Conservation (phyloP, 106 monocot genomes). For the Vanilla planifolia region DNA sequence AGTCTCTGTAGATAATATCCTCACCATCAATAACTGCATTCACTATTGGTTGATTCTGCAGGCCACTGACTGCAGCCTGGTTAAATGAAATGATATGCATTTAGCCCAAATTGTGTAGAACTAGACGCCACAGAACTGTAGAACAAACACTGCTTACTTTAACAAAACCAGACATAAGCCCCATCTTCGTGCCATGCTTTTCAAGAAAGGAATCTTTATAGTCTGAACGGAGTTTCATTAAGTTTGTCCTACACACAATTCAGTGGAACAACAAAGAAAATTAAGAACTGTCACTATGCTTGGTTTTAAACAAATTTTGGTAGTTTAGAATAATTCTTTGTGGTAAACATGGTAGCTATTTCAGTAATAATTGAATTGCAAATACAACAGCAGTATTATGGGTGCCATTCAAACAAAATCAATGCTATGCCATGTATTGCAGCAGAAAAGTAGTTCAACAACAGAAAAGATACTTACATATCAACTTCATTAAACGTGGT, state of each 20-base stretch:
- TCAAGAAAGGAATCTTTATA: conserved; percentile 80
- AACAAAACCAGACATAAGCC: conserved; percentile 89
- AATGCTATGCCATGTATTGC: not conserved
- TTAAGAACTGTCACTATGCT: too few species aligned
- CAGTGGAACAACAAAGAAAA: not conserved
- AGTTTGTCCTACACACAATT: conserved; percentile 57
- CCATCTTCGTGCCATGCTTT: conserved; percentile 93
- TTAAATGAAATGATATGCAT: conserved; percentile 6
- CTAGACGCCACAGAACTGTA: not conserved
- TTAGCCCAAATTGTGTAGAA: not conserved
- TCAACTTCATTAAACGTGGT: conserved; percentile 99
- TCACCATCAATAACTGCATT: conserved; percentile 95
- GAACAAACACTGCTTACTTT: conserved; percentile 38
- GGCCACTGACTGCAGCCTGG: conserved; percentile 87
- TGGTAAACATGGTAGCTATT: too few species aligned
- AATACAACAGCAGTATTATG: too few species aligned
- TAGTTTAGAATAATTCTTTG: too few species aligned
- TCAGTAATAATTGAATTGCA: too few species aligned
- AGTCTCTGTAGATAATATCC: conserved; percentile 88
- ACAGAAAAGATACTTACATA: conserved; percentile 46
- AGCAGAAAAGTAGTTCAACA: not conserved
- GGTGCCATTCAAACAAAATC: too few species aligned
- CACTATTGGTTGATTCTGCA: conserved; percentile 85
- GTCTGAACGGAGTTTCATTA: conserved; percentile 93
- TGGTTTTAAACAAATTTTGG: too few species aligned